Evolutionary conservation across 495 filamentous ascomycete species (phyloP).

Genomic region (Tuber aestivum): DNA sequence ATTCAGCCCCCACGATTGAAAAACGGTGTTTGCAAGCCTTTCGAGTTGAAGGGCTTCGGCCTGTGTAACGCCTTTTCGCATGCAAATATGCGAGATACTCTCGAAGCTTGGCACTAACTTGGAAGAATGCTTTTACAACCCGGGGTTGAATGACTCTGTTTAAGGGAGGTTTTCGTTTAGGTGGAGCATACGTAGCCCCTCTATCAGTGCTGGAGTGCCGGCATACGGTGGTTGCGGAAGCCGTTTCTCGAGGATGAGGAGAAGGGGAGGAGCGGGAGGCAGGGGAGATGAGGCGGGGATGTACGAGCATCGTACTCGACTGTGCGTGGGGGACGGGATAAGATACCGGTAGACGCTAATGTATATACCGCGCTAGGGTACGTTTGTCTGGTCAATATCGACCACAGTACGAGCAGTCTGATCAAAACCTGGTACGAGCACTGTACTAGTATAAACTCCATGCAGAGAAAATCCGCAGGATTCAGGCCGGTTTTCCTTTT

Average conservation of each 20-base stretch:
- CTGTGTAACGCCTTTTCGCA: background rate
- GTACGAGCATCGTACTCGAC: background rate
- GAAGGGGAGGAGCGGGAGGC: background rate
- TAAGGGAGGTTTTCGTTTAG: background rate
- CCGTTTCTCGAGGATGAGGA: background rate
- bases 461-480: background rate
- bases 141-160: background rate
- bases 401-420: background rate
- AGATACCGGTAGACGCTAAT: background rate
- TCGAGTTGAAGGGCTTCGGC: too few species aligned
- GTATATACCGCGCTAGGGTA: conserved; percentile 5
- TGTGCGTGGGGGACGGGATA: background rate
- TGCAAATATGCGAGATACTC: background rate
- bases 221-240: background rate
- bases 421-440: conserved; percentile 1
- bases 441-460: background rate
- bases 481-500: background rate
- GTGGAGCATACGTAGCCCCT: background rate
- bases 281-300: background rate
- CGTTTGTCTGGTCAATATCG: background rate
- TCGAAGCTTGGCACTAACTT: background rate
- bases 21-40: background rate
- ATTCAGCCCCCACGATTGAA: background rate
- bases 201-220: background rate
- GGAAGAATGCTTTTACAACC: background rate